Evolutionary conservation across 164 flowering plant species (phyloP), one percentile per base, ranked within the genome.

Genomic region (Paratinospora sagittata): DNA sequence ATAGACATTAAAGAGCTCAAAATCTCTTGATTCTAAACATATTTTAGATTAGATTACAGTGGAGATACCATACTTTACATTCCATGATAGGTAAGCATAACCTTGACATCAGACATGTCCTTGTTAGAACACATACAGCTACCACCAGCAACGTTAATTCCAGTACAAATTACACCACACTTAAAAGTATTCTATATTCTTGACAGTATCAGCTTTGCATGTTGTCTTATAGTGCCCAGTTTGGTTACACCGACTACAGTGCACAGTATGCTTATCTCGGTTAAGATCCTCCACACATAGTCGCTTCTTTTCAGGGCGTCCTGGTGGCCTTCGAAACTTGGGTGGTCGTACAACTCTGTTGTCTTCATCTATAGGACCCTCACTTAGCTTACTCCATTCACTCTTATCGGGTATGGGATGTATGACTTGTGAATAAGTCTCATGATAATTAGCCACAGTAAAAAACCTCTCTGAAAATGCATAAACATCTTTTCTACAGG

Each of bases 221-320:
- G 97, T 92, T 19, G 93, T 86, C 78, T 87, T 92, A 49, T 88
- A 92, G 70, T 92, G 97, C n/a, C 96, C 97, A 6, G 96, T 85
- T 79, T 86, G 91, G 77, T 89, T 85, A 81, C 97, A 92, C 17
- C 87, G 83, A 64, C 96, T 88, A 79, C 97, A 92, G 58, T 81
- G 96, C 68, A 92, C 97, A 0, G 87, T 81, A 65, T 88, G 96
- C 77, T 92, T 92, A 75, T 83, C 88, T 3, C 88, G 84, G 52
- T 81, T 82, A 45, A 82, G 78, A 61, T 87, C 91, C 79, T 92
- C 97, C 0, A 84, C 69, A 36, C 92, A 84, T 27, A 86, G 75
- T 47, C 89, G 75, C 82, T 90, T 92, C 86, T 86, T 90, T 75
- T 88, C 90, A 17, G 93, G 97, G 19, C 97, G 87, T 39, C 92